phyloP scores from a whole-genome alignment of 768 basidiomycete genomes.

The Lentinula detonsa region DNA sequence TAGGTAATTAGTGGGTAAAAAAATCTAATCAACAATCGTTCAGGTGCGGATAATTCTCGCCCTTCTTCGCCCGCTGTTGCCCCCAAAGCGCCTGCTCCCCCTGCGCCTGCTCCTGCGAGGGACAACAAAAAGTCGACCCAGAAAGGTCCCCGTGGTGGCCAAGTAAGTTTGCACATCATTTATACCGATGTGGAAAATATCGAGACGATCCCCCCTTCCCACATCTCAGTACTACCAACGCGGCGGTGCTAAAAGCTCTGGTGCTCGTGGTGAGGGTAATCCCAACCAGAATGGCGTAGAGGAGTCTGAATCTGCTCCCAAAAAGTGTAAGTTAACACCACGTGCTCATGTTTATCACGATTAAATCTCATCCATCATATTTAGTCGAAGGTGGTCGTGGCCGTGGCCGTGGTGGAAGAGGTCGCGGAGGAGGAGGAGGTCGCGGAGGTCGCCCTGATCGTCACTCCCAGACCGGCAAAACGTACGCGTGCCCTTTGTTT shows the following conservation, averaged over 20 bases:
- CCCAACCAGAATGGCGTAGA: slow-evolving; percentile 20
- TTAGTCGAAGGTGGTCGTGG: slow-evolving; percentile 44
- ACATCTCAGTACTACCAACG: slow-evolving; percentile 46
- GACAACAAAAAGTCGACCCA: slow-evolving; percentile 23
- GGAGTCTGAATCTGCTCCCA: slow-evolving; percentile 16
- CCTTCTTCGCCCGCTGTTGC: slow-evolving; percentile 32
- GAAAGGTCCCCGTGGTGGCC: slow-evolving; percentile 26
- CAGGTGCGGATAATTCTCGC: slow-evolving; percentile 40
- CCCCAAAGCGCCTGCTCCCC: slow-evolving; percentile 22
- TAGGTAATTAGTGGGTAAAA: not conserved
- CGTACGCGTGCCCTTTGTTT: slow-evolving; percentile 36
- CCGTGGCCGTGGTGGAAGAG: slow-evolving; percentile 46
- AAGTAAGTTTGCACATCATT: not conserved
- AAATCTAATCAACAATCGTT: slow-evolving; percentile 11
- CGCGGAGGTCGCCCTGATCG: slow-evolving; percentile 73
- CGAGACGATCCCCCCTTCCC: not conserved
- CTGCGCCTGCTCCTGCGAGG: slow-evolving; percentile 22
- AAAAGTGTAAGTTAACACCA: slow-evolving; percentile 27
- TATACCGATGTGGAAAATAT: not conserved
- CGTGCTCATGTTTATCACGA: slow-evolving; percentile 5
- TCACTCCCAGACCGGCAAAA: slow-evolving; percentile 83
- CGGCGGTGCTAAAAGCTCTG: slow-evolving; percentile 28
- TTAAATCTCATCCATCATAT: slow-evolving; percentile 8
- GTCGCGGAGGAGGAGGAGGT: slow-evolving; percentile 42
- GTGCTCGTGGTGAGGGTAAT: slow-evolving; percentile 12